Base-by-base conservation (phyloP, 2,329 filamentous ascomycete genomes). In the Neodidymelliopsis sp. region DNA sequence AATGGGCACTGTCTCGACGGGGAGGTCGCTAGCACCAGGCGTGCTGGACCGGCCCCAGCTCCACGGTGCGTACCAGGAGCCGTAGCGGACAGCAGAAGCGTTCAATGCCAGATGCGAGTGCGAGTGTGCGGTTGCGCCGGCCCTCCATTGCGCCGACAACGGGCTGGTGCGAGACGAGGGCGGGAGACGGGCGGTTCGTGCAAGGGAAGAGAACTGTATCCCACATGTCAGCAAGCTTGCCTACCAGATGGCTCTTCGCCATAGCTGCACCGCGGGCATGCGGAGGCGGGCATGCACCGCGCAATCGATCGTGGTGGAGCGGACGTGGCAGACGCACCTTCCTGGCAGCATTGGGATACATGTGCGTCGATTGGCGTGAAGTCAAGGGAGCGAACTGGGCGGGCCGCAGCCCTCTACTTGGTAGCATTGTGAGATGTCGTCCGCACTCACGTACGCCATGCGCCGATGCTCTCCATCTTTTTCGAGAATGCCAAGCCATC, bases 351-450 rank as follows among this genome's bases (percentile, higher is more conserved):
- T 53, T 60, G 25, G 53, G 57, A n/a, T 58, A 59, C 9, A 59
- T 22, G 24, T 50, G 24, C 29, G 53, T 53, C 24, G 64, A 62
- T 23, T 63, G 64, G 23, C 60, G 62, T 34, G 61, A 60, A 23
- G 51, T 56, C 35, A 57, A 48, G 15, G 60, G 53, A 29, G 51
- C 49, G 30, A 67, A 59, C 50, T 66, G 66, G 47, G 67, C 66
- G 53, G 72, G 64, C 62, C 70, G 72, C 30, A 77, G 61, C 56
- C 76, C 77, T 74, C 76, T 76, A 66, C 75, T 78, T 59, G 76
- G 75, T 69, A 79, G 73, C 77, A 79, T 79, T 49, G 65, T 70
- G 58, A 57, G 57, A 50, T 66, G 66, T 62, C 61, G 63, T 66
- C 63, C 60, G 52, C 56, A 54, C 55, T 46, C 54, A 25, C 39